phyloP scores from a whole-genome alignment of 257 asterid species.

The Solanum peruvianum region DNA sequence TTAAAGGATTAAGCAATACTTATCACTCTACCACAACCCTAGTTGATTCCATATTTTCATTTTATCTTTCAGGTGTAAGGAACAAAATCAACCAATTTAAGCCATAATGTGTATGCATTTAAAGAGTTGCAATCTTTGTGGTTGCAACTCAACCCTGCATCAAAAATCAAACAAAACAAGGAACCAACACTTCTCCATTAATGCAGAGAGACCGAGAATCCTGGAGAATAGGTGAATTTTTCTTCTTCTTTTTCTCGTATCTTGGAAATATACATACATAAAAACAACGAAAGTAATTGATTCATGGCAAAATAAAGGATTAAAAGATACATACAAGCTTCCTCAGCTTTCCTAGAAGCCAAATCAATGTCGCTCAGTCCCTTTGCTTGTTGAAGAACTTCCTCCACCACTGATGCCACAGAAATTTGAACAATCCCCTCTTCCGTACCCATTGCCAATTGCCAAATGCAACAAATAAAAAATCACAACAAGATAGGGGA shows the following conservation, averaged over 20 bases:
- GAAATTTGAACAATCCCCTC: constrained; percentile 45
- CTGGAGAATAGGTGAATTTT: not conserved
- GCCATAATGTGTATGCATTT: not conserved
- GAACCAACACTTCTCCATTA: too few relatives aligned
- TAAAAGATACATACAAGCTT: constrained; percentile 45
- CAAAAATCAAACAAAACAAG: not conserved
- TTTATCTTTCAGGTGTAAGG: not conserved
- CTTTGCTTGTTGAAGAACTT: constrained; percentile 61
- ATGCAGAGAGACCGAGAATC: not conserved
- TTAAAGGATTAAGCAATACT: not conserved
- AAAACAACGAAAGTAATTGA: not conserved
- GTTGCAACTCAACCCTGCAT: not conserved
- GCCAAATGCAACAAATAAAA: not conserved
- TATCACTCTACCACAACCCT: not conserved
- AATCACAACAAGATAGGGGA: constrained; percentile 9
- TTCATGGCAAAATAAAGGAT: not conserved
- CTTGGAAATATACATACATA: not conserved
- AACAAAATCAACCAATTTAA: not conserved
- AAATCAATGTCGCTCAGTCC: constrained; percentile 49
- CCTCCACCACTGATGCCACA: constrained; percentile 51
- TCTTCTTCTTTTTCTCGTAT: not conserved
- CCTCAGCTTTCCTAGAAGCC: constrained; percentile 67
- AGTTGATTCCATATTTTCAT: not conserved
- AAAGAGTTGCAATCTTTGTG: not conserved
- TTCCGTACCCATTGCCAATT: constrained; percentile 25